Conservation (phyloP, 495 filamentous ascomycete species). For the Staphylotrichum longicolle region DNA sequence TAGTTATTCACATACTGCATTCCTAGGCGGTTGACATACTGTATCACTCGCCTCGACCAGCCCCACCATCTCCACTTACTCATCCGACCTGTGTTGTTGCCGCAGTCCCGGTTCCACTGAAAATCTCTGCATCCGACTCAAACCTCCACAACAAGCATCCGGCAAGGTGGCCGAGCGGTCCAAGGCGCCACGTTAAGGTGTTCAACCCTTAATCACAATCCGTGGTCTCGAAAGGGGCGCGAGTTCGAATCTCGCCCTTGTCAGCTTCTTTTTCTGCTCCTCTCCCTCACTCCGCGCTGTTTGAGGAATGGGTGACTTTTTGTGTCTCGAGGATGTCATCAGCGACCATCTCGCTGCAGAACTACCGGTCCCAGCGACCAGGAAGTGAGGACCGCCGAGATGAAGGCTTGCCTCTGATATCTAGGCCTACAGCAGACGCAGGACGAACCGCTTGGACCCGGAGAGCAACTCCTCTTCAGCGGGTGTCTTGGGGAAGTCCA, state of each 20-base stretch:
- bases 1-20: too few species aligned
- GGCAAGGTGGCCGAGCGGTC: constrained; percentile 25
- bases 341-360: too few species aligned
- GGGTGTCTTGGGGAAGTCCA: neutral
- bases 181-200: constrained; percentile 25
- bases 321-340: neutral
- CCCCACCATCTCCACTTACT: neutral
- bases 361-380: too few species aligned
- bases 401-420: too few species aligned
- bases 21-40: too few species aligned
- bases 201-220: constrained; percentile 21
- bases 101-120: neutral
- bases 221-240: constrained; percentile 23
- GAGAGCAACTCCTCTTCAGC: neutral
- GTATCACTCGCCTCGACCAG: too few species aligned
- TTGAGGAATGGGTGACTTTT: neutral
- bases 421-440: too few species aligned
- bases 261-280: constrained; percentile 9
- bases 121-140: neutral
- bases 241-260: constrained; percentile 24
- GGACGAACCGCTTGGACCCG: too few species aligned
- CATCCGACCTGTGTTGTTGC: neutral
- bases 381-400: too few species aligned
- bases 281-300: neutral
- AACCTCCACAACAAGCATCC: constrained; percentile 3